Base-by-base conservation (phyloP, 164 flowering plant species). In the Aristolochia californica region DNA sequence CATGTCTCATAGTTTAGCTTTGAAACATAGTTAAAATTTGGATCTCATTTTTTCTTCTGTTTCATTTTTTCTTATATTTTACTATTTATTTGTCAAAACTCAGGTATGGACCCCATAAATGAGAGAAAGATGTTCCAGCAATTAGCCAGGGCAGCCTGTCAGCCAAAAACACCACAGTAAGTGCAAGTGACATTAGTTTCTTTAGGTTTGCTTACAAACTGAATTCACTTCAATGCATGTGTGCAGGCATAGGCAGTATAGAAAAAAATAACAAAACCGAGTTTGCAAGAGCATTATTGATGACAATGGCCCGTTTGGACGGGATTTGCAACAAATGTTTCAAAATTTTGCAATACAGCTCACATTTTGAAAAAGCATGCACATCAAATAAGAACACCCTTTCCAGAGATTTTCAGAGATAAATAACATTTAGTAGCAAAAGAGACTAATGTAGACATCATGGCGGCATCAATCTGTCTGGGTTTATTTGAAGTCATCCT, bases 81-180 rank as follows among this genome's bases (percentile, higher is more conserved):
- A 23, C 50, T n/a, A n/a, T 43, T 14, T 18, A 34, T 54, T 20
- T 26, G 18, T 56, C 62, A 44, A 30, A 13, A 52, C 11, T 58
- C 74, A 90, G 97, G 97, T 57, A 94, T 90, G 97, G 99, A 94
- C 66, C 96, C 97, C 20, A 81, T 87, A 62, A 93, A 89, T 52
- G 99, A 94, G 66, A 79, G 99, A 59, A 90, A 90, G 68, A 94
- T 93, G 99, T 93, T 93, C 71, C 96, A 89, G 79, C 97, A 89
- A 69, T 72, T 93, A 56, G 97, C 89, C 56, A 79, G 90, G 74
- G 91, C 97, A 56, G 88, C 99, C 44, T 85, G 95, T 76, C 90
- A 85, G 65, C 85, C 78, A 13, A 89, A 84, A 61, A 87, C 97
- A 22, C 99, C 97, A 53, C 99, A 89, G 99, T 93, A 75, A 81